phyloP scores from a whole-genome alignment of 2,329 filamentous ascomycete genomes.

The Cadophora sp. region DNA sequence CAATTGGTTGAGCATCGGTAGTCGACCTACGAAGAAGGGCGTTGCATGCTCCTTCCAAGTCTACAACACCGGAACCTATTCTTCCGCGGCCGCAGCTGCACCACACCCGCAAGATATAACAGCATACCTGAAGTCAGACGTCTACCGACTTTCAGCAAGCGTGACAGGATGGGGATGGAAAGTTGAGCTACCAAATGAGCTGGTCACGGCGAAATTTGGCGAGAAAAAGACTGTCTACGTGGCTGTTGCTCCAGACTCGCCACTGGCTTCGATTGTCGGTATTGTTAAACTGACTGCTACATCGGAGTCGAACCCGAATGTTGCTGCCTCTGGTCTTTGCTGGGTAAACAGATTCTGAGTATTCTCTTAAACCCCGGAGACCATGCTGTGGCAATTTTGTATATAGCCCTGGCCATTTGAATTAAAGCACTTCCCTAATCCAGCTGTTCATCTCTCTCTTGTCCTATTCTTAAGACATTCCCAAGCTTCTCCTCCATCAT shows the following conservation, averaged over 20 bases:
- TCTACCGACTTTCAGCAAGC: slow-evolving; percentile 22
- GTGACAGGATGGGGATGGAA: slow-evolving; percentile 26
- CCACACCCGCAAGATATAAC: slow-evolving; percentile 20
- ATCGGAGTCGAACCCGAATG: slow-evolving; percentile 20
- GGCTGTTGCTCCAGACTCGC: neutral
- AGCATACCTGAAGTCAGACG: slow-evolving; percentile 25
- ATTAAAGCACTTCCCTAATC: neutral
- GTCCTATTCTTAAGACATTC: neutral
- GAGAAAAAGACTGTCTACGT: slow-evolving; percentile 12
- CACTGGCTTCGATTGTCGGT: neutral
- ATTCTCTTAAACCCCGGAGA: no score
- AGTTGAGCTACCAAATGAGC: slow-evolving; percentile 26
- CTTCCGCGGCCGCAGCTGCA: neutral
- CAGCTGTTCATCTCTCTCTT: neutral
- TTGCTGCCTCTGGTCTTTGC: slow-evolving; percentile 7
- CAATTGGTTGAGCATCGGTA: slow-evolving; percentile 1
- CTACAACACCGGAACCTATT: slow-evolving; percentile 17
- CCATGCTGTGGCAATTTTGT: neutral
- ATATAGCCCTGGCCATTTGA: neutral
- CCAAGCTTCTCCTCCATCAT: slow-evolving; percentile 10
- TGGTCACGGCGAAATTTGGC: slow-evolving; percentile 21
- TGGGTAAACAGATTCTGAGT: slow-evolving; percentile 10
- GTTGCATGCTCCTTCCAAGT: slow-evolving; percentile 27
- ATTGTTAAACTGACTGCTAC: slow-evolving; percentile 26
- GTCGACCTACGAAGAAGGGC: slow-evolving; percentile 1